Evolutionary conservation across 306 rosid species (phyloP).

Genomic region (Echinosophora koreensis): DNA sequence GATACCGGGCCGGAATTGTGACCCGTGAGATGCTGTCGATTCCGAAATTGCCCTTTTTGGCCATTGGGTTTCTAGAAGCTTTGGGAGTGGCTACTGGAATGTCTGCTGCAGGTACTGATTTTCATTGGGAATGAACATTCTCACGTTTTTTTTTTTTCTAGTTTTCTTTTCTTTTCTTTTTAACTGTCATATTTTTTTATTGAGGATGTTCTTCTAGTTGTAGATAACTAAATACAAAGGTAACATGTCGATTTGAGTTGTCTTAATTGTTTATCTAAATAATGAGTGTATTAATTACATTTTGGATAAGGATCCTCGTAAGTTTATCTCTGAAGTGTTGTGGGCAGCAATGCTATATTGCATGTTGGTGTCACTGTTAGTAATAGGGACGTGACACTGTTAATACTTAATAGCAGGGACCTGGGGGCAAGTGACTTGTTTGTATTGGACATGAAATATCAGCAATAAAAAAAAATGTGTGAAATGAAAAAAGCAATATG

Average conservation of each 20-base stretch:
- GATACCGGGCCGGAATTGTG: slow-evolving; percentile 78
- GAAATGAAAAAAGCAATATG: slow-evolving; percentile 19
- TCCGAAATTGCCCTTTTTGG: slow-evolving; percentile 73
- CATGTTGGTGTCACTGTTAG: slow-evolving; percentile 12
- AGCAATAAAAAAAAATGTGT: background rate
- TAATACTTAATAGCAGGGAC: background rate
- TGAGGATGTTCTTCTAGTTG: background rate
- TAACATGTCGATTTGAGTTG: slow-evolving; percentile 19
- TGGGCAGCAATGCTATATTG: background rate
- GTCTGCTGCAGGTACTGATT: slow-evolving; percentile 78
- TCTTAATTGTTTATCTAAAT: slow-evolving; percentile 9
- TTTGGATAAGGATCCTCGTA: background rate
- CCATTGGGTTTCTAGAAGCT: slow-evolving; percentile 83
- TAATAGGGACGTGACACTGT: background rate
- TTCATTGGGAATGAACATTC: background rate
- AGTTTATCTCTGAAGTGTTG: background rate
- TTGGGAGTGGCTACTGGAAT: slow-evolving; percentile 85
- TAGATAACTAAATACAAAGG: slow-evolving; percentile 1
- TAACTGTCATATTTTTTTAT: background rate
- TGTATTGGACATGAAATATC: slow-evolving; percentile 11
- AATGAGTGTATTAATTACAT: slow-evolving; percentile 1
- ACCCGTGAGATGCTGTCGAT: slow-evolving; percentile 78
- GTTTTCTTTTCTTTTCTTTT: background rate
- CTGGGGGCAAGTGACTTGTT: slow-evolving; percentile 9
- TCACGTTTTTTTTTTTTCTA: background rate